Conservation (phyloP, 352 stramenopile species). For the Blastocystis sp. region DNA sequence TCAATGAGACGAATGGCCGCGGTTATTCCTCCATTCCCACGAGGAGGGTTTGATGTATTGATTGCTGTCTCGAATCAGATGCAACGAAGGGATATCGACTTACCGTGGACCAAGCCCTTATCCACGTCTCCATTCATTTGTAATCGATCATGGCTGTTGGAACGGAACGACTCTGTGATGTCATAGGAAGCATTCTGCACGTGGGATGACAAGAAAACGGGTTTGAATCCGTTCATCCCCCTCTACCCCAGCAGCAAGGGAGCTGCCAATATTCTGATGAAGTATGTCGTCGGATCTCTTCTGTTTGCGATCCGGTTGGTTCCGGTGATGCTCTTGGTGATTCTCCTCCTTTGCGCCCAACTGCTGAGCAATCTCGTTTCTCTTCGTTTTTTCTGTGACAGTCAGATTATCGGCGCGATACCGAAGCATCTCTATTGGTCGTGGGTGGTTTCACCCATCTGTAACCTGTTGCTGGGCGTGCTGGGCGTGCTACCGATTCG, state of each 20-base stretch:
- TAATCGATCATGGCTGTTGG: background rate
- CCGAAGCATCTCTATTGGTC: conserved; percentile 24
- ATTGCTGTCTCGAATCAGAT: too few species aligned
- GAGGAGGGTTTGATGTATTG: too few species aligned
- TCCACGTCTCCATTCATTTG: background rate
- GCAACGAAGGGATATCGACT: too few species aligned
- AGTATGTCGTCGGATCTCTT: conserved; percentile 20
- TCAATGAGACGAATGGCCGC: background rate
- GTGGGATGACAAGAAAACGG: conserved; percentile 48
- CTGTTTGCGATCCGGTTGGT: background rate
- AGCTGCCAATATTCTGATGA: background rate
- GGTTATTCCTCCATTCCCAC: background rate
- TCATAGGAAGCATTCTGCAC: conserved; percentile 47
- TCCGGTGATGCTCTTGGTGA: background rate
- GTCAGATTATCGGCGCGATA: background rate
- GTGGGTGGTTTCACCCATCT: conserved; percentile 4
- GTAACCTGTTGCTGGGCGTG: background rate
- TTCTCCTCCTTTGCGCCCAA: conserved; percentile 4
- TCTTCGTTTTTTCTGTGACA: background rate
- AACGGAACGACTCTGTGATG: background rate
- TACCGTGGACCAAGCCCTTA: too few species aligned
- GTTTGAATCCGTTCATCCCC: conserved; percentile 38
- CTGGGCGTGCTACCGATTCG: background rate
- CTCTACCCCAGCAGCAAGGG: background rate
- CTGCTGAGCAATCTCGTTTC: conserved; percentile 14